Percentiles rank a stretch among this genome's conserved stretches.
These are phyloP conservation scores for Rhodomyrtus psidioides DNA, from an alignment of 441 rosid species.

Conservation along the genomic window DNA sequence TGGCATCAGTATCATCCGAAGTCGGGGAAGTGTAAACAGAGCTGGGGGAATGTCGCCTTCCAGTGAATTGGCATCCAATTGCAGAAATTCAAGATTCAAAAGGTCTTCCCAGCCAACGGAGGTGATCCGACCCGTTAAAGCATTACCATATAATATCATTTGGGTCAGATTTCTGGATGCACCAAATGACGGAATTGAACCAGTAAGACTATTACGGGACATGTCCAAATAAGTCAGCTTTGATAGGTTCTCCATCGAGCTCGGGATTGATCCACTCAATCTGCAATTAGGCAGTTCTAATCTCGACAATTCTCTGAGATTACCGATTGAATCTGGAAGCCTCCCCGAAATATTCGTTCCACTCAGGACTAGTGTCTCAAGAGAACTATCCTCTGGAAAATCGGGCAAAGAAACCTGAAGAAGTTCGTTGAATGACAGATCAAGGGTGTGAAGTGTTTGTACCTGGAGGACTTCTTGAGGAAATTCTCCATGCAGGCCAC, in stretches of 20 bases:
- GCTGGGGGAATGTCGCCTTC: not conserved
- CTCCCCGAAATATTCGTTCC: slow-evolving; percentile 2
- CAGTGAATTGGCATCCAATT: not conserved
- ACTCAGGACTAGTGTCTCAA: slow-evolving; percentile 8
- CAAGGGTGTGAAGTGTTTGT: not conserved
- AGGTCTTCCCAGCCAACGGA: not conserved
- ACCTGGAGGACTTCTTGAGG: not conserved
- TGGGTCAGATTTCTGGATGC: not conserved
- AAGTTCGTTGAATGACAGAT: not conserved
- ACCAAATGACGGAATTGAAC: slow-evolving; percentile 1
- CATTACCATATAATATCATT: not conserved
- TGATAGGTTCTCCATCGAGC: slow-evolving; percentile 4
- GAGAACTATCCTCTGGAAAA: not conserved
- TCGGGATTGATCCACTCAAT: slow-evolving; percentile 20
- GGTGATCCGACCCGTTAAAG: not conserved
- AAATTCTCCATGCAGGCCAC: not conserved
- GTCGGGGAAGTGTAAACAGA: not conserved
- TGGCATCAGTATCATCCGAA: not conserved
- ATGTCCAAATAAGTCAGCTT: slow-evolving; percentile 17
- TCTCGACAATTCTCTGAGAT: slow-evolving; percentile 7
- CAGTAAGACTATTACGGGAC: not conserved
- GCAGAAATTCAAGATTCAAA: not conserved
- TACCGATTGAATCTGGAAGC: slow-evolving; percentile 21
- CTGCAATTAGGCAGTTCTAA: not conserved
- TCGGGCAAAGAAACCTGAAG: not conserved